Conservation (phyloP, 169 alveolate species). For the Cryptosporidium tyzzeri region DNA sequence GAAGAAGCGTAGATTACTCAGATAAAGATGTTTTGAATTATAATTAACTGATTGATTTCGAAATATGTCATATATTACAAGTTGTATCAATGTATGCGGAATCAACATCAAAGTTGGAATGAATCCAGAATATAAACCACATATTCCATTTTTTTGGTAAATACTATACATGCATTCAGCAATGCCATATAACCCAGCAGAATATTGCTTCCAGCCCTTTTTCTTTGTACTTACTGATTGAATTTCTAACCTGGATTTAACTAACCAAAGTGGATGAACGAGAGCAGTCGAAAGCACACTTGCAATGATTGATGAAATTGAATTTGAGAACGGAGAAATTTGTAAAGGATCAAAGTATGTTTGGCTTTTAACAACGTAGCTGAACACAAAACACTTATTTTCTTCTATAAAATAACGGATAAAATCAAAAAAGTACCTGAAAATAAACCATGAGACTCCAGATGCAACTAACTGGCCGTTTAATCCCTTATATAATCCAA, state of each 20-base stretch:
- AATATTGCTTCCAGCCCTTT: constrained; percentile 70
- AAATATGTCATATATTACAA: constrained; percentile 47
- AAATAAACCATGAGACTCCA: constrained; percentile 63
- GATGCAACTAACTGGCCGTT: constrained; percentile 62
- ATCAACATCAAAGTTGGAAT: constrained; percentile 18
- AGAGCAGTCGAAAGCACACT: constrained; percentile 39
- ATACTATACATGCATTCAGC: constrained; percentile 35
- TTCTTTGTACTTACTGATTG: constrained; percentile 15
- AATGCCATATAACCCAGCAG: constrained; percentile 49
- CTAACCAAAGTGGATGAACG: constrained; percentile 70
- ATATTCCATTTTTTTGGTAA: constrained; percentile 29
- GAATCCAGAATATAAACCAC: constrained; percentile 50
- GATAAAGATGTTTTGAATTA: background rate
- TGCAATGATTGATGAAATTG: constrained; percentile 62
- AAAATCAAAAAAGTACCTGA: constrained; percentile 51
- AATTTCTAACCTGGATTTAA: constrained; percentile 59
- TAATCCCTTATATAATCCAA: constrained; percentile 39
- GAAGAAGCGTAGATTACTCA: constrained; percentile 4
- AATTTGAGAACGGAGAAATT: constrained; percentile 36
- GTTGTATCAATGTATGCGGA: constrained; percentile 58
- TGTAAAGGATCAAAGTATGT: background rate
- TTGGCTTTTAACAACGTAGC: background rate
- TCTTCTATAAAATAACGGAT: constrained; percentile 25
- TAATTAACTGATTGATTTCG: background rate
- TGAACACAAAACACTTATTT: background rate